Evolutionary conservation across 129 eudicot species (phyloP).

Genomic region (Saposhnikovia divaricata): DNA sequence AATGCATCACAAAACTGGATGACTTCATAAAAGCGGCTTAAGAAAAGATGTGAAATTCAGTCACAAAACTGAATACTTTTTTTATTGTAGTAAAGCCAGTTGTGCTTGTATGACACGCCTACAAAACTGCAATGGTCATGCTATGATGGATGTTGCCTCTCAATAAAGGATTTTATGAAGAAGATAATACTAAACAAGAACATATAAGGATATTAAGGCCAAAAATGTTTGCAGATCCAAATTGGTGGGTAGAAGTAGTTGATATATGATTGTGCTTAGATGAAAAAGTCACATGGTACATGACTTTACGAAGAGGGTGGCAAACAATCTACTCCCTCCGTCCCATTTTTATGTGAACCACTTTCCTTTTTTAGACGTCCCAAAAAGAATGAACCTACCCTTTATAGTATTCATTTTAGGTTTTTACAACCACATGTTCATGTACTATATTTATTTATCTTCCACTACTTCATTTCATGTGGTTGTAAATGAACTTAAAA

Average conservation of each 20-base stretch:
- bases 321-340: neutral
- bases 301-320: neutral
- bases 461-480: too few species aligned
- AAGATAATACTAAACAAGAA: neutral
- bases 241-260: neutral
- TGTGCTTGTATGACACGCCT: neutral
- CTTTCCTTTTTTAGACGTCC: too few species aligned
- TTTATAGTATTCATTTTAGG: too few species aligned
- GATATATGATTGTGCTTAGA: neutral
- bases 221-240: neutral
- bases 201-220: neutral
- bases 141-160: neutral
- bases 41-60: neutral
- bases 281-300: neutral
- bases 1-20: neutral
- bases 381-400: too few species aligned
- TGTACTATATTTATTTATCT: too few species aligned
- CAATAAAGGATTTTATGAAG: neutral
- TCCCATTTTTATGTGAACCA: too few species aligned
- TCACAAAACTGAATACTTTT: neutral
- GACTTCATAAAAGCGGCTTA: neutral
- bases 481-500: too few species aligned
- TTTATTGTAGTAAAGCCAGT: neutral
- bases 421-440: too few species aligned
- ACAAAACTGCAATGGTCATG: neutral